phyloP scores from a whole-genome alignment of 1,284 basidiomycete genomes.

The Termitomyces sp. region DNA sequence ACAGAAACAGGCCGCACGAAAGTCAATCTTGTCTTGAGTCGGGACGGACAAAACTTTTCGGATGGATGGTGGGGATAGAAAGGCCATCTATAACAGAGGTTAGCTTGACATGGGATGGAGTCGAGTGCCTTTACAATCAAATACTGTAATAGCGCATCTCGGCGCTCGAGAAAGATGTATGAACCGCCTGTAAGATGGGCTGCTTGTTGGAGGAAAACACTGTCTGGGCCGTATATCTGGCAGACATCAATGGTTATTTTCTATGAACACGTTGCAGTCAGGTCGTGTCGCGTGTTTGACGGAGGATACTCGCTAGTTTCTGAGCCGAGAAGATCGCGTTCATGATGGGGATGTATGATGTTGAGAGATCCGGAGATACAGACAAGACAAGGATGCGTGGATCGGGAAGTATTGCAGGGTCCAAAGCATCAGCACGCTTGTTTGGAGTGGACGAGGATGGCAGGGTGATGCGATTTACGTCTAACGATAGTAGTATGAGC shows the following conservation, averaged over 20 bases:
- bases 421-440: conserved; percentile 25
- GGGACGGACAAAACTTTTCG: conserved; percentile 80
- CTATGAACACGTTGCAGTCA: conserved; percentile 34
- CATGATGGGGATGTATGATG: conserved; percentile 96
- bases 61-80: conserved; percentile 80
- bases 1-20: conserved; percentile 97
- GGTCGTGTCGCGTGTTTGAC: conserved; percentile 1
- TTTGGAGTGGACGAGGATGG: conserved; percentile 30
- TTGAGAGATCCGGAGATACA: conserved; percentile 83
- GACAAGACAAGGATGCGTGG: conserved; percentile 89
- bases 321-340: conserved; percentile 99
- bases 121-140: conserved; percentile 57
- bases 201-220: conserved; percentile 97
- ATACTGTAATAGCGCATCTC: conserved; percentile 83
- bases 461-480: conserved; percentile 76
- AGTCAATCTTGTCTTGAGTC: conserved; percentile 92
- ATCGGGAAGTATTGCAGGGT: conserved; percentile 50
- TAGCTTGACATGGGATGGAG: conserved; percentile 6
- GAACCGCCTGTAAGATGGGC: conserved; percentile 92
- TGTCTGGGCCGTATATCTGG: conserved; percentile 86
- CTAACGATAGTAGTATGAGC: conserved; percentile 34
- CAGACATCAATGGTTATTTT: conserved; percentile 96
- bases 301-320: conserved; percentile 65
- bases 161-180: conserved; percentile 81
- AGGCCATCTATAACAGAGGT: conserved; percentile 68